A percentile compares a stretch with the other conserved stretches of the same genome.
Conservation (phyloP, 2,329 filamentous ascomycete genomes). For the Corniculantispora saksenae region DNA sequence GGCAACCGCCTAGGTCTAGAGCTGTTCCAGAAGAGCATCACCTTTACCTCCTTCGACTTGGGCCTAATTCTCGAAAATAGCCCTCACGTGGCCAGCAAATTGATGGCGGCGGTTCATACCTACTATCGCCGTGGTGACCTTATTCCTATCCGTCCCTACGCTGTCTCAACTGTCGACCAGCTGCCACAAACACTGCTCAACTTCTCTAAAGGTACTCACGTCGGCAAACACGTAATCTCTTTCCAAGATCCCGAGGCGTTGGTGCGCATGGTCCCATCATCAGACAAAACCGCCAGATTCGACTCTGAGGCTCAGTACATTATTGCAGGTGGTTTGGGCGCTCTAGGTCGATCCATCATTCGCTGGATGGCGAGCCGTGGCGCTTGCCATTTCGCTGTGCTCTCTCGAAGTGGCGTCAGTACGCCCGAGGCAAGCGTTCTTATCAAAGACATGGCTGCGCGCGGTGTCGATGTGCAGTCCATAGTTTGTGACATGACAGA, state of each 20-base stretch:
- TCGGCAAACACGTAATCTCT: constrained; percentile 39
- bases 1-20: constrained; percentile 38
- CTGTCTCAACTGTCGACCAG: constrained; percentile 24
- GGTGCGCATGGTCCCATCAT: too few species aligned
- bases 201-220: constrained; percentile 38
- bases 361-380: constrained; percentile 27
- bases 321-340: constrained; percentile 31
- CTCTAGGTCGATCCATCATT: constrained; percentile 28
- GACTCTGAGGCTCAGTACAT: constrained; percentile 28
- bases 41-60: constrained; percentile 43
- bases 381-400: constrained; percentile 32
- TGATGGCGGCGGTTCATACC: constrained; percentile 24
- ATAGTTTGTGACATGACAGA: too few species aligned
- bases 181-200: constrained; percentile 37
- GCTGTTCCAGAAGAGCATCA: constrained; percentile 34
- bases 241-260: too few species aligned
- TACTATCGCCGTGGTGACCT: too few species aligned
- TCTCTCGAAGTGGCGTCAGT: too few species aligned
- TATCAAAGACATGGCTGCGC: too few species aligned
- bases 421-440: too few species aligned
- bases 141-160: too few species aligned
- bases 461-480: too few species aligned
- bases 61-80: constrained; percentile 1
- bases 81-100: too few species aligned
- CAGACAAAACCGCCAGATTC: background rate